phyloP scores from a whole-genome alignment of 2,329 filamentous ascomycete genomes.

The Aspergillus amoenus region DNA sequence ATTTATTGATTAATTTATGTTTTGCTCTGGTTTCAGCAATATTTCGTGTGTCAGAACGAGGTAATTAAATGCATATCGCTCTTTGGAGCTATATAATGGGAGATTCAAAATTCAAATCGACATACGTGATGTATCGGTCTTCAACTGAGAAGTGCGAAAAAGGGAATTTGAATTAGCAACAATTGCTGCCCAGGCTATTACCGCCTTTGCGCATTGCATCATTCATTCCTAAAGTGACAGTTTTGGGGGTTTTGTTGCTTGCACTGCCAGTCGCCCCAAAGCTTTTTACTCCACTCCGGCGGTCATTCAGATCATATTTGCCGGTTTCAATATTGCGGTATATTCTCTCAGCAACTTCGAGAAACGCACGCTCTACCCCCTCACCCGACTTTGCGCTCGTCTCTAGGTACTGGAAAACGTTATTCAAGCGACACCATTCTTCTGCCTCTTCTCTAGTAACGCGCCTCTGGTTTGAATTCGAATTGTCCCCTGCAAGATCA shows the following conservation, averaged over 20 bases:
- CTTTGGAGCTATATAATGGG: neutral
- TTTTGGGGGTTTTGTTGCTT: conserved; percentile 36
- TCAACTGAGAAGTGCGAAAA: neutral
- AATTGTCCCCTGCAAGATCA: conserved; percentile 64
- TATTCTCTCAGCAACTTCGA: conserved; percentile 91
- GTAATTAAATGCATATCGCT: neutral
- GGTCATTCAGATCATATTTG: conserved; percentile 90
- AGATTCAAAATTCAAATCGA: neutral
- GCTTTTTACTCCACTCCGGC: conserved; percentile 84
- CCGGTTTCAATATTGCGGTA: conserved; percentile 96
- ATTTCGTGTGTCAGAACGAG: neutral
- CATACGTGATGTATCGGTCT: neutral
- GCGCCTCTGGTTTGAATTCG: conserved; percentile 60
- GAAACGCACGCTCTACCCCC: conserved; percentile 88
- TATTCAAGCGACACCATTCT: conserved; percentile 83
- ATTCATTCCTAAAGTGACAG: conserved; percentile 47
- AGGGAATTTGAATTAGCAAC: conserved; percentile 30
- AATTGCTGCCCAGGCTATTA: conserved; percentile 36
- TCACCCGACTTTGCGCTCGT: conserved; percentile 95
- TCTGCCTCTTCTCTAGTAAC: conserved; percentile 81
- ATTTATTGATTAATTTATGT: conserved; percentile 1
- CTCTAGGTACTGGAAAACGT: conserved; percentile 90
- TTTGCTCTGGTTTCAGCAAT: neutral
- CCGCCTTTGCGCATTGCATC: conserved; percentile 47
- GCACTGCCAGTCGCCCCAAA: conserved; percentile 43